Base-by-base conservation (phyloP, 768 basidiomycete genomes). In the Termitomyces sp. region DNA sequence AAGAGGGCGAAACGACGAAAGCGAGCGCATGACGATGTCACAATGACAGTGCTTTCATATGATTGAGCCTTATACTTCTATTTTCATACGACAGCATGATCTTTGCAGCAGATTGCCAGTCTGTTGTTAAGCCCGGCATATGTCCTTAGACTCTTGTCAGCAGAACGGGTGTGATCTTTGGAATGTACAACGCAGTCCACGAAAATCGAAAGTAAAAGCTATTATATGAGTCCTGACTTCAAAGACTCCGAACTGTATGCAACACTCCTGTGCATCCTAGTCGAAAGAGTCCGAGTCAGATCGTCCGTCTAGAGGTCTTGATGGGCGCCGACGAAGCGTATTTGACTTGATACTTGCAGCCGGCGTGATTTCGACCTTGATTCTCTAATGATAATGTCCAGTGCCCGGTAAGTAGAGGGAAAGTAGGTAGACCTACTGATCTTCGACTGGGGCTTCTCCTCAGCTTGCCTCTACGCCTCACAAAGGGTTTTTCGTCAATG, bases 251-350 rank as follows among this genome's bases (percentile, higher is more conserved):
- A 19, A 30, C 14, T 3, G 17, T 2, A 43, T 42, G 27, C 5
- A 23, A 21, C 23, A 23, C 25, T 16, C 16, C 12, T 21, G 28
- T 42, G 40, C 5, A 34, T 30, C 6, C 32, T 34, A 39, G 7
- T 56, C 55, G 56, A 32, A 32, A 19, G 40, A 52, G 25, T 70
- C 71, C 28, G 66, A 70, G 34, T 72, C 72, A 17, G 70, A 67
- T 19, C 60, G 55, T 42, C 63, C 61, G 19, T 74, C 70, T 52
- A 67, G 65, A 44, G 69, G 63, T 62, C 74, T 75, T 50, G 80
- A 81, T 17, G 72, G 72, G 39, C 82, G 79, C 50, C 78, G 72
- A 52, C 79, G 76, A 28, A 82, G 65, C 37, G 74, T 64, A 52
- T 65, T 67, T 44, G 68, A 56, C 32, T 67, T 62, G 32, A 68